Evolutionary conservation across 176 grass and related monocot species (phyloP), one percentile per base, ranked within the genome.

Genomic region (Juncus inflexus): DNA sequence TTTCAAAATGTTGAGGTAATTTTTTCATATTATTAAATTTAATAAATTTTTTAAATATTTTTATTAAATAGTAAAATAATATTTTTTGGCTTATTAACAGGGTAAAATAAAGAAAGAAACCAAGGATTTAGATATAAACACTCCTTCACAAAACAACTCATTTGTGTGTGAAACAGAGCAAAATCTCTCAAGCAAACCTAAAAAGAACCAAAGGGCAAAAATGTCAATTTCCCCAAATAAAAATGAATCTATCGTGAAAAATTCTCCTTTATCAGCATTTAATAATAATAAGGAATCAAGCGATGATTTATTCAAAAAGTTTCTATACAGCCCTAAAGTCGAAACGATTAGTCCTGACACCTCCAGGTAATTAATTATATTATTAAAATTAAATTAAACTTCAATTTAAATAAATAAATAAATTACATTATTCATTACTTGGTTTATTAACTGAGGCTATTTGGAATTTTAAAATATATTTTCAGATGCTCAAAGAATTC

Each of bases 1-100:
- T 96, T 96, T 76, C 65, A 96, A 74, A 86, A 80, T 78, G 79
- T 78, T 62, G 79, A 91, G 92, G 92, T 96, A 66, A 7, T 14
- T 55, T 41, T 55, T 63, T 78, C 40, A 40, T 15, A 72, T 59
- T 6, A 5, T 61, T 37, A 71, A 62, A 15, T 69, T 7, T 58
- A 38, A 55, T 19, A 78, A 81, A 63, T 63, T 47, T 19, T 35
- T 76, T 37, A 43, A 76, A 72, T 40, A 4, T 3, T 13, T 61
- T 55, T 53, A 14, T 53, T 75, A 28, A 28, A 28, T 28, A 28
- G 1, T 28, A 28, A 28, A 28, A 28, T 28, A 28, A 28, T 28
- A 28, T 28, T 28, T 28, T 28, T 28, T 28, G 1, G 19, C 19
- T 50, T 73, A 52, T 62, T 38, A 67, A 74, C 82, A 96, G 92